Conservation (phyloP, 2,329 filamentous ascomycete species). For the Lachnellula cervina region DNA sequence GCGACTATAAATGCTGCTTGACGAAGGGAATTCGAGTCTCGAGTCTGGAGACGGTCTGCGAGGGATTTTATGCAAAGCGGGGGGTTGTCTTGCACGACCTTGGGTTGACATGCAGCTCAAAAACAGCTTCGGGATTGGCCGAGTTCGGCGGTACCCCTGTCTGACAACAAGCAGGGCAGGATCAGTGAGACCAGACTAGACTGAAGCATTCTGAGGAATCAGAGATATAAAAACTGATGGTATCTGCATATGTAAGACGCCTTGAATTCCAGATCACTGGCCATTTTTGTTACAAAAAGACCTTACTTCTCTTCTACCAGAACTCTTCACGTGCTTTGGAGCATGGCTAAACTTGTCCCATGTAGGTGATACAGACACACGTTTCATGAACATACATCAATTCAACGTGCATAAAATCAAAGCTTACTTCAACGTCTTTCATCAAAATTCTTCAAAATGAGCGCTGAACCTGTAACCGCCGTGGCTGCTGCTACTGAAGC, state of each 20-base stretch:
- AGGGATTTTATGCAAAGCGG: background rate
- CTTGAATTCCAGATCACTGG: too few species aligned
- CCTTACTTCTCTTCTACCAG: too few species aligned
- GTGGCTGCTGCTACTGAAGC: slow-evolving; percentile 10
- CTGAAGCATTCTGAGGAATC: too few species aligned
- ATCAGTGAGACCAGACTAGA: too few species aligned
- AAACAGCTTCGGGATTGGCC: background rate
- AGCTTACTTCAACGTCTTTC: background rate
- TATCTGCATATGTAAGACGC: too few species aligned
- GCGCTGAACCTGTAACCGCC: slow-evolving; percentile 19
- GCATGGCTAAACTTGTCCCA: background rate
- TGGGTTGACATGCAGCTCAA: background rate
- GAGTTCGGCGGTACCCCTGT: background rate
- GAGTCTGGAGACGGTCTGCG: background rate
- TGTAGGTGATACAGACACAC: background rate
- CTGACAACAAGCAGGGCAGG: too few species aligned
- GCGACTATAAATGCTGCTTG: background rate
- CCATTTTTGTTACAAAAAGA: too few species aligned
- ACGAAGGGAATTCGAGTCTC: background rate
- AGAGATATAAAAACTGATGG: too few species aligned
- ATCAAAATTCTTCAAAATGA: slow-evolving; percentile 9
- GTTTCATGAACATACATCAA: background rate
- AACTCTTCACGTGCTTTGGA: too few species aligned
- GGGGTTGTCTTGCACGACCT: background rate
- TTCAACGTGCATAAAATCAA: background rate